Conservation (phyloP, 1,284 basidiomycete genomes). For the Fomitopsis palustris region DNA sequence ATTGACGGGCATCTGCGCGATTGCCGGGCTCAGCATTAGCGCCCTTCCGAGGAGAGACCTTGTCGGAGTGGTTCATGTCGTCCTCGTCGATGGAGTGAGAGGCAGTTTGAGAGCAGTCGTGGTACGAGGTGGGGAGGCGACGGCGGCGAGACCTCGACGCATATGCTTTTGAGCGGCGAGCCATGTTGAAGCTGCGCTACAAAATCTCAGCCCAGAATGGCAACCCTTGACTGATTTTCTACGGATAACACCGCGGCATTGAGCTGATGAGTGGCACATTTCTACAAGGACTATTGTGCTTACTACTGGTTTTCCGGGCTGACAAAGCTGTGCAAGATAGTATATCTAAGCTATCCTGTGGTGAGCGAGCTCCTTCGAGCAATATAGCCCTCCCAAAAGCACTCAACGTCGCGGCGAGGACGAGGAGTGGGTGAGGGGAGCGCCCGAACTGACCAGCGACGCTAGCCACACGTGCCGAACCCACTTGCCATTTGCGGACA, state of each 20-base stretch:
- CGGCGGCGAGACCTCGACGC: neutral
- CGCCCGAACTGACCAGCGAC: neutral
- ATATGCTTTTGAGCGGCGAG: neutral
- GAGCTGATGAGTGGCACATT: neutral
- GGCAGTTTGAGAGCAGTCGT: neutral
- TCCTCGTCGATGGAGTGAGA: neutral
- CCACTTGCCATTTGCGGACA: neutral
- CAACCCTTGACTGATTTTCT: neutral
- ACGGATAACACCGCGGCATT: neutral
- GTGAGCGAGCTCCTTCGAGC: neutral
- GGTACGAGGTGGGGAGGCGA: neutral
- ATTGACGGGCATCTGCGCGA: neutral
- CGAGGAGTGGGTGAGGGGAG: neutral
- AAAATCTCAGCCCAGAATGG: neutral
- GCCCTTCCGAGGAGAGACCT: neutral
- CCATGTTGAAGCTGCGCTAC: neutral
- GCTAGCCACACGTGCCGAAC: neutral
- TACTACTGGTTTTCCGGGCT: too few species aligned
- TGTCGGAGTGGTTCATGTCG: neutral
- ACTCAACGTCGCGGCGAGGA: neutral
- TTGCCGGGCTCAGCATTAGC: neutral
- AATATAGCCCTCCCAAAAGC: neutral
- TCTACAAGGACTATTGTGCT: neutral
- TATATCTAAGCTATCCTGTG: neutral
- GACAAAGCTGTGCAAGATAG: too few species aligned